Conservation (phyloP, 768 basidiomycete species). For the Tricholoma hemisulphureum region DNA sequence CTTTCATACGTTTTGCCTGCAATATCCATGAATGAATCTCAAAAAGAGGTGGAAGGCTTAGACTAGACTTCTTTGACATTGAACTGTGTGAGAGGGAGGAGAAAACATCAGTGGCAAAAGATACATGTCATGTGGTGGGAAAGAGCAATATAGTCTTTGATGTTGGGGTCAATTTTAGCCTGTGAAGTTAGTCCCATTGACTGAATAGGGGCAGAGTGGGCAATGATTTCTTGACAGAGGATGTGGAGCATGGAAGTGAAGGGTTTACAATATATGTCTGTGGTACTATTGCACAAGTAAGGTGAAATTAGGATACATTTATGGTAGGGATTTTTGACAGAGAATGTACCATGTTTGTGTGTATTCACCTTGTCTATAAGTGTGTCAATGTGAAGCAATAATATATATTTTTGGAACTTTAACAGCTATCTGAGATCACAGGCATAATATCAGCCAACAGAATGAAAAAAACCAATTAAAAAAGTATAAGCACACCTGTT, state of each 20-base stretch:
- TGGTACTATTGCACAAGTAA: slow-evolving; percentile 29
- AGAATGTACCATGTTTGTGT: slow-evolving; percentile 53
- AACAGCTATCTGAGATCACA: slow-evolving; percentile 17
- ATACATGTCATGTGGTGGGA: slow-evolving; percentile 62
- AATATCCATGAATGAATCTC: slow-evolving; percentile 60
- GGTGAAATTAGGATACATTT: not conserved
- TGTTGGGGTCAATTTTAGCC: not conserved
- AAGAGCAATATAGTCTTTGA: slow-evolving; percentile 53
- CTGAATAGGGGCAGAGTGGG: slow-evolving; percentile 34
- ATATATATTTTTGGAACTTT: slow-evolving; percentile 23
- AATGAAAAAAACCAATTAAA: not conserved
- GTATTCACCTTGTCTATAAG: slow-evolving; percentile 54
- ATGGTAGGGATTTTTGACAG: not conserved
- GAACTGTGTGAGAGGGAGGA: slow-evolving; percentile 8
- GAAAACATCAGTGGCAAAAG: slow-evolving; percentile 38
- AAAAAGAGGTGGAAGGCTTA: slow-evolving; percentile 37
- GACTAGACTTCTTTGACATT: slow-evolving; percentile 7
- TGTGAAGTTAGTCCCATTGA: slow-evolving; percentile 9
- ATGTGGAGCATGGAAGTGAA: slow-evolving; percentile 41
- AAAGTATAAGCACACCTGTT: not conserved
- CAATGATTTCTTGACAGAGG: slow-evolving; percentile 32
- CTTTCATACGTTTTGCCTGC: slow-evolving; percentile 47
- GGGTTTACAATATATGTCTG: slow-evolving; percentile 47
- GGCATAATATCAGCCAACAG: not conserved
- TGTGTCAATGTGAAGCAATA: slow-evolving; percentile 59